Conservation (phyloP, 2,329 filamentous ascomycete genomes). For the Neoascochyta sp. region DNA sequence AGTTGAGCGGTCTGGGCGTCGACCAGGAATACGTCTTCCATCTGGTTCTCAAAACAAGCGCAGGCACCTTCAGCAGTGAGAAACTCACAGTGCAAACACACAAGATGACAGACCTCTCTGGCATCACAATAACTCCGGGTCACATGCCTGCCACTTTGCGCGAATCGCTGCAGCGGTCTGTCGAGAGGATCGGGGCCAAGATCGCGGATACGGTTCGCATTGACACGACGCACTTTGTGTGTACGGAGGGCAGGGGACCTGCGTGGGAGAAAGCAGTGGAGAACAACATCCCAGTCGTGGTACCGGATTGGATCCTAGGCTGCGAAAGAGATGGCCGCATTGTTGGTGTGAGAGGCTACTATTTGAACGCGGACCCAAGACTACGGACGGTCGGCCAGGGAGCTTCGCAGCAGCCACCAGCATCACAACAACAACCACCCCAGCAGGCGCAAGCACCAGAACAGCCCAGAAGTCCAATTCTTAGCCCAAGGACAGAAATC, state of each 20-base stretch:
- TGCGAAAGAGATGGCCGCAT: constrained; percentile 91
- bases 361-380: constrained; percentile 78
- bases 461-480: constrained; percentile 28
- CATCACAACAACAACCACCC: constrained; percentile 11
- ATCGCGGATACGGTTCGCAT: constrained; percentile 86
- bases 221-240: constrained; percentile 98
- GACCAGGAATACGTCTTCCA: constrained; percentile 96
- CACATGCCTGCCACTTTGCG: constrained; percentile 70
- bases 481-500: constrained; percentile 48
- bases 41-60: constrained; percentile 82
- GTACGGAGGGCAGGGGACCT: constrained; percentile 83
- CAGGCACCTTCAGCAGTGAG: constrained; percentile 80
- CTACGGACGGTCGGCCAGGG: constrained; percentile 51
- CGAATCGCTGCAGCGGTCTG: constrained; percentile 69
- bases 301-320: constrained; percentile 96
- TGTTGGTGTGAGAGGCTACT: constrained; percentile 91
- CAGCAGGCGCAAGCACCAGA: constrained; percentile 15
- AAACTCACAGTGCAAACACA: constrained; percentile 85
- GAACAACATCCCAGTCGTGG: constrained; percentile 95
- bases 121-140: constrained; percentile 90
- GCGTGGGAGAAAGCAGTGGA: constrained; percentile 96
- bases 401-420: constrained; percentile 21
- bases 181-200: constrained; percentile 89
- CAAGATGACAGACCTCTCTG: constrained; percentile 96
- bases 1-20: constrained; percentile 93